A percentile compares a stretch with the other conserved stretches of the same genome.
These are phyloP conservation scores for Cladosporium oxysporum DNA, from an alignment of 2,329 filamentous ascomycete genomes.

Conservation along the genomic window DNA sequence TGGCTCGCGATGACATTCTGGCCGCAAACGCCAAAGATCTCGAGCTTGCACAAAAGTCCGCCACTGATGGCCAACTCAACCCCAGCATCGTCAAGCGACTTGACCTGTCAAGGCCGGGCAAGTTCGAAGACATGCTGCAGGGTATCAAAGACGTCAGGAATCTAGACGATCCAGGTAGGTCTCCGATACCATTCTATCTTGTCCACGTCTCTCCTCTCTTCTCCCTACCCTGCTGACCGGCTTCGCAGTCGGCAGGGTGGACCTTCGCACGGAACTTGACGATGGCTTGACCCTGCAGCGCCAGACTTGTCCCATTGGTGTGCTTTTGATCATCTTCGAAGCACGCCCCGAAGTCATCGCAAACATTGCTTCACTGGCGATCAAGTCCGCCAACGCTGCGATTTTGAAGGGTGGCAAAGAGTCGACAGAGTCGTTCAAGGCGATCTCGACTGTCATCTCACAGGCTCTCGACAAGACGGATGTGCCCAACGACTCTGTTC, in stretches of 20 bases:
- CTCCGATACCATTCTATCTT: not conserved
- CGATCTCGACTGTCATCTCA: constrained; percentile 85
- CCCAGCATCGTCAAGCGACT: constrained; percentile 83
- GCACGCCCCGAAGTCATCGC: constrained; percentile 96
- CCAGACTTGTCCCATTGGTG: constrained; percentile 91
- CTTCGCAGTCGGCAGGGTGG: constrained; percentile 73
- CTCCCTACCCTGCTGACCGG: constrained; percentile 33
- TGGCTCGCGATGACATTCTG: constrained; percentile 73
- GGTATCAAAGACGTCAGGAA: constrained; percentile 86
- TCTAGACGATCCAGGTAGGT: constrained; percentile 80
- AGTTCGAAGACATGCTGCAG: constrained; percentile 97
- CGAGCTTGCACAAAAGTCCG: constrained; percentile 70
- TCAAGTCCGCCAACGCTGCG: constrained; percentile 96
- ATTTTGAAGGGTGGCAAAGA: constrained; percentile 98
- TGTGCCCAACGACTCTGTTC: constrained; percentile 84
- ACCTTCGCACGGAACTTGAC: constrained; percentile 80
- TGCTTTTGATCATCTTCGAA: constrained; percentile 98
- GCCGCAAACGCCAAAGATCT: constrained; percentile 85
- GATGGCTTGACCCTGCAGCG: constrained; percentile 82
- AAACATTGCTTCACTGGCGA: constrained; percentile 91
- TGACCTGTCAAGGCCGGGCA: constrained; percentile 81
- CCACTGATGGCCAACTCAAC: constrained; percentile 73
- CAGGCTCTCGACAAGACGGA: constrained; percentile 68
- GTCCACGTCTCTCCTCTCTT: constrained; percentile 4
- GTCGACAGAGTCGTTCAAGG: constrained; percentile 89